Percentiles rank a stretch among this genome's conserved stretches.
Evolutionary conservation across 2,329 filamentous ascomycete species (phyloP).

Genomic region (Cadophora gregata): DNA sequence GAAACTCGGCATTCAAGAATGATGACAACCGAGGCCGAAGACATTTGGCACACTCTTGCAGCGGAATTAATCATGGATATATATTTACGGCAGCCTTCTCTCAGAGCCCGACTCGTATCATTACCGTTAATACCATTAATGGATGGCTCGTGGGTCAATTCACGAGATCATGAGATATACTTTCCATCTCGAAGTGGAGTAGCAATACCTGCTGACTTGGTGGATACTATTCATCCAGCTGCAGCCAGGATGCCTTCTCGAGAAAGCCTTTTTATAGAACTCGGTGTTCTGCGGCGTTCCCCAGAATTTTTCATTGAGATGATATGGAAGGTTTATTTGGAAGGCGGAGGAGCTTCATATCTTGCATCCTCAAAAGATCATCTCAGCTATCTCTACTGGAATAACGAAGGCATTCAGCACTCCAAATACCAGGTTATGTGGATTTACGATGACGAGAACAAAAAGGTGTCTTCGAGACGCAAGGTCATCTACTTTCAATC

Average conservation of each 20-base stretch:
- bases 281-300: not conserved
- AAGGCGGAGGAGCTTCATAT: conserved; percentile 14
- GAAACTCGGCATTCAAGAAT: not conserved
- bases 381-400: conserved; percentile 32
- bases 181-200: too few relatives aligned
- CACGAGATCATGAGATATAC: not conserved
- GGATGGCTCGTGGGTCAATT: conserved; percentile 25
- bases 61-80: not conserved
- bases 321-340: conserved; percentile 21
- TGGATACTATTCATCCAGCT: too few relatives aligned
- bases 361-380: conserved; percentile 27
- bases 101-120: not conserved
- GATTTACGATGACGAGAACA: conserved; percentile 23
- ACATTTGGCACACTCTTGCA: not conserved
- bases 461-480: conserved; percentile 7
- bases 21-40: not conserved
- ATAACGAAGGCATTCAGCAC: conserved; percentile 2
- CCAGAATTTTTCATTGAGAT: conserved; percentile 3
- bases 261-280: not conserved
- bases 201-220: too few relatives aligned
- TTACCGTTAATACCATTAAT: conserved; percentile 22
- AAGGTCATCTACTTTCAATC: conserved; percentile 27
- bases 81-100: not conserved
- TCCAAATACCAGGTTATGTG: conserved; percentile 16
- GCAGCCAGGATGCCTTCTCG: not conserved